Evolutionary conservation across 495 filamentous ascomycete species (phyloP).

Genomic region (Lasiosphaeria hispida): DNA sequence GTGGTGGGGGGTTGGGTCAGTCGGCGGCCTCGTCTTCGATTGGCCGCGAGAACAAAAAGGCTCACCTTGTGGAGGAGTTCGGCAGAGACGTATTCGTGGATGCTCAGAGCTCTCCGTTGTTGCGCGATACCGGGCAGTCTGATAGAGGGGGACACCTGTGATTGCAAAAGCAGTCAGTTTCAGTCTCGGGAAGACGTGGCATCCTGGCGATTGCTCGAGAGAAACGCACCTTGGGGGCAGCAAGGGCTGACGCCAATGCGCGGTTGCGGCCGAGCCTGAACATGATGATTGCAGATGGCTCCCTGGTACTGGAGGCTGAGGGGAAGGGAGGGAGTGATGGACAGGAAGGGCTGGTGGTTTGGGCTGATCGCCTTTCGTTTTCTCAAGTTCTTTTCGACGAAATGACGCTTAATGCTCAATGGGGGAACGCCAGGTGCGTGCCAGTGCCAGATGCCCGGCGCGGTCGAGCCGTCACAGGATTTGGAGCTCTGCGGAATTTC

Average conservation of each 20-base stretch:
- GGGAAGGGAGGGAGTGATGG: conserved; percentile 1
- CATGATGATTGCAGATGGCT: conserved; percentile 33
- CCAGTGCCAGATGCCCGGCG: neutral
- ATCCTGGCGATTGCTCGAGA: neutral
- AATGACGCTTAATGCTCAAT: conserved; percentile 27
- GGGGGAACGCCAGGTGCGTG: neutral
- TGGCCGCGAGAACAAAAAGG: neutral
- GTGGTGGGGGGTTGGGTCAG: conserved; percentile 9
- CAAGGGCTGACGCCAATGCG: conserved; percentile 48
- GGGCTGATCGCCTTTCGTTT: conserved; percentile 2
- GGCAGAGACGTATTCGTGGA: conserved; percentile 96
- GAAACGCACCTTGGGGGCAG: conserved; percentile 44
- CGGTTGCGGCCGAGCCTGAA: conserved; percentile 49
- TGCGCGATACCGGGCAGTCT: conserved; percentile 46
- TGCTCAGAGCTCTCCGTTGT: conserved; percentile 78
- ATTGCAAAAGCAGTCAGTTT: conserved; percentile 12
- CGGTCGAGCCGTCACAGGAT: conserved; percentile 11
- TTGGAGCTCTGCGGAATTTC: conserved; percentile 15
- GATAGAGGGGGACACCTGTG: conserved; percentile 39
- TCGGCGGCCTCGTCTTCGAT: conserved; percentile 9
- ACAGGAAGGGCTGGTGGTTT: conserved; percentile 2
- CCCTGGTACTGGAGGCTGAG: conserved; percentile 5
- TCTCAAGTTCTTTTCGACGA: conserved; percentile 12
- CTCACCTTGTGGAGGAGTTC: conserved; percentile 78
- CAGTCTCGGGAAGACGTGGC: conserved; percentile 11